Base-by-base conservation (phyloP, 192 early-diverging fungal species). In the Backusella macrospora region DNA sequence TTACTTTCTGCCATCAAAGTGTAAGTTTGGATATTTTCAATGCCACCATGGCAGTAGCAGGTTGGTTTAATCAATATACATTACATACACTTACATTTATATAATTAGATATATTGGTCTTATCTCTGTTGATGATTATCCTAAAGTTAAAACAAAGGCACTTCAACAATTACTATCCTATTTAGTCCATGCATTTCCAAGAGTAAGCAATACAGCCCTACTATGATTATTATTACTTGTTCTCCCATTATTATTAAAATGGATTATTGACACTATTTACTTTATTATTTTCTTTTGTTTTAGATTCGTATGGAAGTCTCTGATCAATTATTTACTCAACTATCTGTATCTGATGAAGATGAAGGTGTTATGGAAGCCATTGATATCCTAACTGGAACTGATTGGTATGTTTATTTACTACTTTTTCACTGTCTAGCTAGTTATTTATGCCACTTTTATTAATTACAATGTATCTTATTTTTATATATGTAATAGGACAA, bases 181-280 rank as follows among this genome's bases (percentile, higher is more conserved):
- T 71, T 71, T 96, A 6, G 82, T 83, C 6, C 95, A 96, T 81
- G 86, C 92, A 42, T 96, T 85, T 76, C 95, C 95, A 18, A 89
- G 83, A 78, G 89, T 90, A 72, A 76, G 78, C 40, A 8, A 47
- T 65, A 26, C 49, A 16, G 21, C 29, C 48, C 69, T 18, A 21
- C 62, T 71, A 18, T 59, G 8, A 62, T 52, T 39, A 34, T 62
- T 38, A 43, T 46, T 46, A 10, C n/a, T 37, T 42, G 38, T 42
- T 29, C 38, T 42, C 37, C 39, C 23, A 29, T 6, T 68, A 1
- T 62, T 46, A 59, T 29, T 12, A 26, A 26, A 59, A 59, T 59
- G 29, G 29, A 2, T 34, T 34, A 34, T 34, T 34, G 29, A 34
- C 29, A 34, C 29, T 34, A 34, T 34, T 34, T 34, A 34, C 29